Evolutionary conservation across 2,329 filamentous ascomycete species (phyloP).

Genomic region (Byssothecium circinans): DNA sequence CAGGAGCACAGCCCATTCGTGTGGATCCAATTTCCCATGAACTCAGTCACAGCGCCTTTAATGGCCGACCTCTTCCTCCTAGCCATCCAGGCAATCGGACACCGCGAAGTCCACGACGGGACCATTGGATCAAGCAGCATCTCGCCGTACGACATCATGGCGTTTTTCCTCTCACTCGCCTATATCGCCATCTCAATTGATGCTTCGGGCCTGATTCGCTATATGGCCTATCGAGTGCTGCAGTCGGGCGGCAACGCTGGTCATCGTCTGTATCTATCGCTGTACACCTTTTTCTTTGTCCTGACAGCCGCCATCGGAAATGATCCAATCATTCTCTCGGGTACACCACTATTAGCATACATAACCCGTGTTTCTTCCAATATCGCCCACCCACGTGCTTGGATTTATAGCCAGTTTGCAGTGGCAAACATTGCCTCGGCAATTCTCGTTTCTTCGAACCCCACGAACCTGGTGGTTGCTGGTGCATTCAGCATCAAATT

Average conservation of each 20-base stretch:
- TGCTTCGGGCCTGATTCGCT: constrained; percentile 72
- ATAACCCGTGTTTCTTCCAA: constrained; percentile 76
- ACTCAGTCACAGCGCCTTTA: constrained; percentile 70
- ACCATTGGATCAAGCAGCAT: constrained; percentile 68
- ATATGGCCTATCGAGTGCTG: constrained; percentile 69
- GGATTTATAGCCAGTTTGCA: constrained; percentile 73
- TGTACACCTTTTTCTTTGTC: constrained; percentile 71
- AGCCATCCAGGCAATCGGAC: constrained; percentile 68
- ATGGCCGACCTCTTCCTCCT: constrained; percentile 72
- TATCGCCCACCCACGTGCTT: constrained; percentile 69
- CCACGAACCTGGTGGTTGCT: constrained; percentile 73
- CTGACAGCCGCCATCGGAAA: constrained; percentile 72
- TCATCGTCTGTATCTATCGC: constrained; percentile 69
- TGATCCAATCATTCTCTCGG: constrained; percentile 73
- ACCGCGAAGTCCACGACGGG: constrained; percentile 67
- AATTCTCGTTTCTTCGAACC: constrained; percentile 76
- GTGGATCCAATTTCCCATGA: constrained; percentile 63
- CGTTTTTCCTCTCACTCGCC: constrained; percentile 72
- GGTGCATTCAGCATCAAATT: constrained; percentile 73
- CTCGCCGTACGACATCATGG: constrained; percentile 71
- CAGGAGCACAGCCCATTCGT: constrained; percentile 46
- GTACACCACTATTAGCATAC: constrained; percentile 74
- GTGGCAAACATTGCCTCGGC: constrained; percentile 74
- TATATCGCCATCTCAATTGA: constrained; percentile 80
- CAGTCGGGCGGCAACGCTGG: constrained; percentile 68